Evolutionary conservation across 495 filamentous ascomycete genomes (phyloP), one percentile per base, ranked within the genome.

Genomic region (Patellaria atrata): DNA sequence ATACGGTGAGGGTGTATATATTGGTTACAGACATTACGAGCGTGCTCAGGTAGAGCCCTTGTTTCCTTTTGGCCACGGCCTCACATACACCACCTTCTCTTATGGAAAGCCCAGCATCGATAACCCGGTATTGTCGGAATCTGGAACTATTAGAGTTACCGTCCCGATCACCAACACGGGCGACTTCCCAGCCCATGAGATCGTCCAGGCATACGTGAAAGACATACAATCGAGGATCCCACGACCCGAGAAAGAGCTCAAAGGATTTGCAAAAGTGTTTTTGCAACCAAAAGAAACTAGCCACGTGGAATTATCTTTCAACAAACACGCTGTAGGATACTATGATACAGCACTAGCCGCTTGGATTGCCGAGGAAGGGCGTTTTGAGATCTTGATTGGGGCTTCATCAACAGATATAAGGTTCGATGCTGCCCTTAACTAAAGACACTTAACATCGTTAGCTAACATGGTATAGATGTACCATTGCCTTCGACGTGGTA

Each of bases 21-120:
- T 92, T 35, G 82, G 82, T 2, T 91, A 92, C 53, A 63, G 79
- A 2, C 79, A 79, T 58, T 92, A 83, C 59, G 82, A 92, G 51
- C 71, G 73, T 28, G 53, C 67, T n/a, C 58, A 68, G 9, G 60
- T 78, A 21, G 55, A 60, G 1, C 74, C 80, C 0, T 64, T 77
- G 0, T 89, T 89, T 58, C 63, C 76, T 29, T 91, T 92, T 48
- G 82, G 83, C 27, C 74, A 87, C 51, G 83, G 83, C 14, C 68
- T 92, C 7, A 47, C 53, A n/a, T 82, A 82, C 50, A 73, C 71
- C 21, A 67, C 57, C 0, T 81, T 79, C 45, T 45, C 54, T 18
- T 66, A 73, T 43, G 73, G 73, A 13, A 68, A 73, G 46, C 68
- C 72, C 16, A 71, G 72, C 61, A 73, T 75, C 33, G 63, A 68